Evolutionary conservation across 768 basidiomycete genomes (phyloP), one percentile per base, ranked within the genome.

Genomic region (Daedalea quercina): DNA sequence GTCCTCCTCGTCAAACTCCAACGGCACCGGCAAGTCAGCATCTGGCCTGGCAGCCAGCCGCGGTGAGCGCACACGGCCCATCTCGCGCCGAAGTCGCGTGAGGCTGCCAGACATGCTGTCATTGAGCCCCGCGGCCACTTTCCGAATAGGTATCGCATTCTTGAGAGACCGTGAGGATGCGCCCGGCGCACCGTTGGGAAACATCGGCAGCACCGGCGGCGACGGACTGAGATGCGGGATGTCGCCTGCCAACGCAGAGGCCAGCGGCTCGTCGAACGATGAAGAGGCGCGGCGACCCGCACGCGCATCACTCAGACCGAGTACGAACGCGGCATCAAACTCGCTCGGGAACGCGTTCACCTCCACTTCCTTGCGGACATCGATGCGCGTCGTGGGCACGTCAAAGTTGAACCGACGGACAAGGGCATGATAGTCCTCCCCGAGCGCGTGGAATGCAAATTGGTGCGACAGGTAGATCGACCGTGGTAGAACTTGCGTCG

Each of bases 401-500:
- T 82, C 81, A 44, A 87, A 73, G 50, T 80, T 78, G 55, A 79
- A 80, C 3, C 76, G 75, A 31, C 82, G 80, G 34, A 85, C 78
- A n/a, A 88, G 78, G 0, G 88, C 85, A 52, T 90, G 84, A 62
- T 91, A 90, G 59, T 92, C 84, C 56, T 85, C 81, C 12, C 81
- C 81, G 0, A 92, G 76, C 1, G 81, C 76, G 59, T 80, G 77
- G 73, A 95, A 95, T 11, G 83, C 74, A 64, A 95, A 90, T 55
- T 94, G 90, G 58, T 91, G 88, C 0, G 84, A 81, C 17, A 90
- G 81, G 67, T 95, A 95, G 26, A 96, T 76, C 0, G 88, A 76
- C 0, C 83, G 77, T 2, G 91, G 87, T 0, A 89, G 75, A 33
- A 90, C 72, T 1, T 67, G 72, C 0, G 76, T 71, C 1, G 82